Base-by-base conservation (phyloP, 164 flowering plant species). In the Sedum album region DNA sequence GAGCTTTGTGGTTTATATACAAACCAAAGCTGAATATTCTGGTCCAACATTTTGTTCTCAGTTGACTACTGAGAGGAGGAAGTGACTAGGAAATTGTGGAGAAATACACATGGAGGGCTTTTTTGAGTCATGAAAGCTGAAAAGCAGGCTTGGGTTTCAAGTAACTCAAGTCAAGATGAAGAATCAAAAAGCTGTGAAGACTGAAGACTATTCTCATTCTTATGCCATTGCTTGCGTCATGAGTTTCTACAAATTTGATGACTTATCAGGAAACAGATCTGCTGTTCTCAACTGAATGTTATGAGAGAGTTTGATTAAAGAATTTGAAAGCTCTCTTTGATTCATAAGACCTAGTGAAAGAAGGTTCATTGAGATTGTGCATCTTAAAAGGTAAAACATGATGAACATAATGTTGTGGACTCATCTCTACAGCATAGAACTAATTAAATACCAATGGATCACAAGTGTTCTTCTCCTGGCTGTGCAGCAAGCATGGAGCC, bases 161-260 rank as follows among this genome's bases (percentile, higher is more conserved):
- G 61, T 25, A 11, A 25, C 9, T 25, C 1, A 55, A 11, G 31
- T 11, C 31, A 53, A 9, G 9, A 6, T 23, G 11, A 53, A 55
- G n/a, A 26, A 25, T 55, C 61, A 55, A 55, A 55, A 55, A 2
- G 61, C 17, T 11, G 1, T 28, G 11, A 55, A 55, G 31, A 55
- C 61, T 28, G 11, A 53, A 53, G 60, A 55, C 61, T 26, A 25
- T 31, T 55, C 31, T 55, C 15, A 25, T 55, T 26, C 28, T 25
- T 55, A 55, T 25, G 61, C 61, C 61, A 55, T 55, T 55, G 61
- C 61, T 25, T 26, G 61, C 61, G 61, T 55, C 61, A 55, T 31
- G 26, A 55, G 61, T 28, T 28, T 25, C 18, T 26, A 26, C 31
- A 26, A n/a, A n/a, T n/a, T n/a, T n/a, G n/a, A n/a, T n/a, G n/a